phyloP scores from a whole-genome alignment of 805 yeast species.

The Candida stauntonica region DNA sequence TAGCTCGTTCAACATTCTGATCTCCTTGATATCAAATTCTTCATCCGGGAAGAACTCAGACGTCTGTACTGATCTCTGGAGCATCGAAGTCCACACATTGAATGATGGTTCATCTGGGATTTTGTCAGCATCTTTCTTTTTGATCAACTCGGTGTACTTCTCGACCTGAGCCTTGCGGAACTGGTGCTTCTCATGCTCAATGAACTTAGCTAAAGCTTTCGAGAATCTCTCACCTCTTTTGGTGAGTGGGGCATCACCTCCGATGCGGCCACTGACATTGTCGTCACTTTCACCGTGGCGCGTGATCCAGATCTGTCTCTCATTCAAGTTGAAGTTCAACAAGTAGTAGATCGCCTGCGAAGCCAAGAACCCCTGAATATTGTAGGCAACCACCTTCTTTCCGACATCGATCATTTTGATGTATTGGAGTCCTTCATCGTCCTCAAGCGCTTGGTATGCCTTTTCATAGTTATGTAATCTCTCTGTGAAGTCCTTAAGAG shows the following conservation, averaged over 20 bases:
- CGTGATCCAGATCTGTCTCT: conserved; percentile 90
- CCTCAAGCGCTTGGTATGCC: conserved; percentile 89
- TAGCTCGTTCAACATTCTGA: conserved; percentile 89
- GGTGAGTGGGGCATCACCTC: conserved; percentile 86
- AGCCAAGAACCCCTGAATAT: conserved; percentile 82
- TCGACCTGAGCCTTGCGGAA: conserved; percentile 62
- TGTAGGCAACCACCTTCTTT: conserved; percentile 85
- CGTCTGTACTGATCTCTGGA: conserved; percentile 72
- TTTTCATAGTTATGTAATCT: conserved; percentile 78
- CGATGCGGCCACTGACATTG: conserved; percentile 80
- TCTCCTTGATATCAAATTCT: conserved; percentile 72
- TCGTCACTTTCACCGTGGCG: conserved; percentile 92
- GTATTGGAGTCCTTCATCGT: conserved; percentile 70
- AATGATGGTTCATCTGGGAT: conserved; percentile 67
- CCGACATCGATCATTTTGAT: conserved; percentile 97
- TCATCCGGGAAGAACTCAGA: conserved; percentile 73
- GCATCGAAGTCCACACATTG: conserved; percentile 92
- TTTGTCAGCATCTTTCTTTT: conserved; percentile 31
- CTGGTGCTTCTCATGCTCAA: conserved; percentile 62
- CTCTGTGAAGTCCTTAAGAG: conserved; percentile 76
- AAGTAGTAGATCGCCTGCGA: conserved; percentile 91
- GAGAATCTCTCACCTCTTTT: conserved; percentile 75
- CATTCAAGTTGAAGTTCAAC: conserved; percentile 80
- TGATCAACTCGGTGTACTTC: conserved; percentile 36
- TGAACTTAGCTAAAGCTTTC: conserved; percentile 66